A percentile compares a stretch with the other conserved stretches of the same genome.
Conservation (phyloP, 805 yeast species). For the Metschnikowia colocasiae region DNA sequence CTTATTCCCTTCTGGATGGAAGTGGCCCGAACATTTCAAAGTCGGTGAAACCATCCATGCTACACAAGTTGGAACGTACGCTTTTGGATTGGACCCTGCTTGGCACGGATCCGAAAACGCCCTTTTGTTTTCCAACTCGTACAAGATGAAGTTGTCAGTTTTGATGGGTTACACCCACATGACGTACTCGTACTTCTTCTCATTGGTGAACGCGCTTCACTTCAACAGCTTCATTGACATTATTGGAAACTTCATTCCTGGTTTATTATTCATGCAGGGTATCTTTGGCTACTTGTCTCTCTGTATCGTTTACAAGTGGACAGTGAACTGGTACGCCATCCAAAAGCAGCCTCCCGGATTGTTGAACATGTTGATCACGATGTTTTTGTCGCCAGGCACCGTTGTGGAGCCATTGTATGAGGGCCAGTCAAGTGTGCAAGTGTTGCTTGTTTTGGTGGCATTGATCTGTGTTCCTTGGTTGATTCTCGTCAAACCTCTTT, state of each 20-base stretch:
- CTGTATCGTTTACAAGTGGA: slow-evolving; percentile 90
- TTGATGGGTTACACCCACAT: slow-evolving; percentile 93
- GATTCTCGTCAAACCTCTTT: slow-evolving; percentile 77
- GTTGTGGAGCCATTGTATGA: slow-evolving; percentile 75
- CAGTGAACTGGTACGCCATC: slow-evolving; percentile 80
- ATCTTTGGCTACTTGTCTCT: slow-evolving; percentile 90
- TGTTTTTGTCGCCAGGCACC: slow-evolving; percentile 92
- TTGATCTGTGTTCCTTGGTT: slow-evolving; percentile 91
- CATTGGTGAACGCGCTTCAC: slow-evolving; percentile 72
- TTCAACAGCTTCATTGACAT: slow-evolving; percentile 75
- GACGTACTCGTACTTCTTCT: slow-evolving; percentile 84
- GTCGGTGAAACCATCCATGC: slow-evolving; percentile 71
- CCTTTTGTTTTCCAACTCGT: slow-evolving; percentile 86
- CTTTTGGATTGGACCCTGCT: slow-evolving; percentile 84
- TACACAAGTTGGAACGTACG: slow-evolving; percentile 61
- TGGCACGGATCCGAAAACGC: slow-evolving; percentile 98
- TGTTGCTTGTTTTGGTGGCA: slow-evolving; percentile 69
- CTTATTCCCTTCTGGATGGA: slow-evolving; percentile 86
- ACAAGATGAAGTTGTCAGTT: slow-evolving; percentile 94
- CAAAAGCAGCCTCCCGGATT: slow-evolving; percentile 85
- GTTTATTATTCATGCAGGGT: slow-evolving; percentile 90
- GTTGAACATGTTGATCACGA: slow-evolving; percentile 89
- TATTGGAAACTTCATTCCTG: slow-evolving; percentile 91
- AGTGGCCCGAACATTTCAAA: slow-evolving; percentile 76
- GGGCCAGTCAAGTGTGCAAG: slow-evolving; percentile 78